These are phyloP conservation scores for Puccinia horiana DNA, from an alignment of 1,284 basidiomycete species.

Conservation along the genomic window DNA sequence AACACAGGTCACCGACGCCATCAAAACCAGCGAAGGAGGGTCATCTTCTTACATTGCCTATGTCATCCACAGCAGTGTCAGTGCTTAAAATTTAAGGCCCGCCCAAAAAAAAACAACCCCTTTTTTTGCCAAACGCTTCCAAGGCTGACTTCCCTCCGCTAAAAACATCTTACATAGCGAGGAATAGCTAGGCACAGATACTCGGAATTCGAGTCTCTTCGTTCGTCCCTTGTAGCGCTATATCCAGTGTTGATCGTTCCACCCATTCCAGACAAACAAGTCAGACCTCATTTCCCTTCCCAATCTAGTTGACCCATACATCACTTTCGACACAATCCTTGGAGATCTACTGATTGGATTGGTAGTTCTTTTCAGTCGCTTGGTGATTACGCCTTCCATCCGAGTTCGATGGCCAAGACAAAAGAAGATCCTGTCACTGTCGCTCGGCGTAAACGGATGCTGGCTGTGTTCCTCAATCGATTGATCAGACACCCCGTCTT, in stretches of 20 bases:
- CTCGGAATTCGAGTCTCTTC: slow-evolving; percentile 93
- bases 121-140: slow-evolving; percentile 29
- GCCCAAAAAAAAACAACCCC: neutral
- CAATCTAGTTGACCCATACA: neutral
- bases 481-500: slow-evolving; percentile 85
- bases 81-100: slow-evolving; percentile 56
- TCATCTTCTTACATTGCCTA: slow-evolving; percentile 90
- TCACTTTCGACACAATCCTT: neutral
- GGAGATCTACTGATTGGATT: neutral
- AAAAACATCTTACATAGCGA: slow-evolving; percentile 63
- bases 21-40: slow-evolving; percentile 86
- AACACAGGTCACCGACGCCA: slow-evolving; percentile 81
- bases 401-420: slow-evolving; percentile 71
- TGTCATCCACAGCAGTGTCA: slow-evolving; percentile 84
- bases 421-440: slow-evolving; percentile 95
- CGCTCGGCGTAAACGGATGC: slow-evolving; percentile 84
- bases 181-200: slow-evolving; percentile 86
- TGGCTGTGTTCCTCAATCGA: slow-evolving; percentile 91
- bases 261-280: slow-evolving; percentile 96
- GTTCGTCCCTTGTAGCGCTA: slow-evolving; percentile 77
- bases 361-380: slow-evolving; percentile 61
- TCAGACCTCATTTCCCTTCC: neutral
- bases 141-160: neutral
- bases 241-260: slow-evolving; percentile 97
- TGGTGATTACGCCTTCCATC: slow-evolving; percentile 95